Conservation (phyloP, 208 protist species). For the Tetramitus jugosus region DNA sequence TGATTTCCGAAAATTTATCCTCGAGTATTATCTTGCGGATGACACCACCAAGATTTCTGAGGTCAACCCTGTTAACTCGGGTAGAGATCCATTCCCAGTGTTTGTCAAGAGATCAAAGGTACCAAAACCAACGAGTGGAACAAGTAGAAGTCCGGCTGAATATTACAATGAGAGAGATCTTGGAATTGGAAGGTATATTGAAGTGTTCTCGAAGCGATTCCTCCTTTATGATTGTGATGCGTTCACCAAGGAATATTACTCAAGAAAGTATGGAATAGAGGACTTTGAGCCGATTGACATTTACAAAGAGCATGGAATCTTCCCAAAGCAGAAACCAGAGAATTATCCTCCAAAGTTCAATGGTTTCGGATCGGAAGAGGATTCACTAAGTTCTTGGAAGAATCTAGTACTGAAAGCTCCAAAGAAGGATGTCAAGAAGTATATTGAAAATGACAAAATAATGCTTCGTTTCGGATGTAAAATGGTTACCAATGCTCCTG, state of each 20-base stretch:
- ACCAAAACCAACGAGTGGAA: constrained; percentile 62
- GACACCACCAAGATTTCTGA: constrained; percentile 83
- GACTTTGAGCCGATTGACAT: constrained; percentile 43
- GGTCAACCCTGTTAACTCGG: constrained; percentile 71
- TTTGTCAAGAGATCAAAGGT: constrained; percentile 75
- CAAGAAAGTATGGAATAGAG: constrained; percentile 47
- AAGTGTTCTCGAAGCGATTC: constrained; percentile 64
- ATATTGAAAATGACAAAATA: constrained; percentile 24
- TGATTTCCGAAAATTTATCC: constrained; percentile 68
- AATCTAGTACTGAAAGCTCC: constrained; percentile 39
- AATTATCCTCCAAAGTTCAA: constrained; percentile 70
- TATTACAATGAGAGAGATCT: constrained; percentile 66
- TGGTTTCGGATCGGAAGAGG: constrained; percentile 66
- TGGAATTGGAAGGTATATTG: constrained; percentile 58
- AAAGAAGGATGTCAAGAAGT: constrained; percentile 31
- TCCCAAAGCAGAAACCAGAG: constrained; percentile 26
- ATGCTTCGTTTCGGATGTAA: constrained; percentile 18
- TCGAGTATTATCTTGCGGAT: constrained; percentile 90
- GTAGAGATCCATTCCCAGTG: constrained; percentile 76
- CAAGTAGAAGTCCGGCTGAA: constrained; percentile 29
- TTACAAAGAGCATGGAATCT: not conserved
- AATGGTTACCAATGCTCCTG: not conserved
- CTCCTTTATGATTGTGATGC: constrained; percentile 84
- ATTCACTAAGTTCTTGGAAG: constrained; percentile 50
- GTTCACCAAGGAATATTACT: constrained; percentile 74